Evolutionary conservation across 768 basidiomycete species (phyloP).

Genomic region (Mycena leptocephala): DNA sequence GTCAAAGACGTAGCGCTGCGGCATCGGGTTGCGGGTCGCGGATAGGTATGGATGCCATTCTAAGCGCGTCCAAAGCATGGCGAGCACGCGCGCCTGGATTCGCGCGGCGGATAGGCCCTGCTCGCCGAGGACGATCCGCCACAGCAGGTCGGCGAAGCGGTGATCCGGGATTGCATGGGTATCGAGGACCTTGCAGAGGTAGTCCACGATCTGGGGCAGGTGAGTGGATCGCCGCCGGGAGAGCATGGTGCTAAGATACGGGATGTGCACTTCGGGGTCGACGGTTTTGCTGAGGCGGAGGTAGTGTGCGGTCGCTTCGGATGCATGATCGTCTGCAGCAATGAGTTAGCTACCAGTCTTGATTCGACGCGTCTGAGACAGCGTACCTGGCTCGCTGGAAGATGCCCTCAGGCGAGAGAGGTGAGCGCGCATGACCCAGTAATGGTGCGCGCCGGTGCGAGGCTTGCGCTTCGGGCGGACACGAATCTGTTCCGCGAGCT

Average conservation of each 20-base stretch:
- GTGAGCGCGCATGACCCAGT: constrained; percentile 73
- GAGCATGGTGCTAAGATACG: constrained; percentile 63
- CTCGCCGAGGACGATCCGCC: constrained; percentile 52
- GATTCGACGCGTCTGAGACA: background rate
- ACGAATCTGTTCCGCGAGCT: constrained; percentile 56
- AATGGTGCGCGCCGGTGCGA: constrained; percentile 63
- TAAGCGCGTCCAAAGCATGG: constrained; percentile 53
- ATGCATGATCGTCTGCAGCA: constrained; percentile 41
- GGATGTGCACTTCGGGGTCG: constrained; percentile 61
- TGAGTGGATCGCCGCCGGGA: constrained; percentile 43
- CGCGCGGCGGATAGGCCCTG: constrained; percentile 41
- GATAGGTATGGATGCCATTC: background rate
- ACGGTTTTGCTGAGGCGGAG: constrained; percentile 54
- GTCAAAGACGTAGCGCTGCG: constrained; percentile 7
- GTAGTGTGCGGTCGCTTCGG: constrained; percentile 60
- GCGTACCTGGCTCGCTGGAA: constrained; percentile 31
- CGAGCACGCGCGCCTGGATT: constrained; percentile 53
- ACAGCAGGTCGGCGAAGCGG: constrained; percentile 59
- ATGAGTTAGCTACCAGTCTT: background rate
- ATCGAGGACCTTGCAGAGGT: constrained; percentile 56
- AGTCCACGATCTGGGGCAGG: constrained; percentile 49
- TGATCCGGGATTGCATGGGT: constrained; percentile 50
- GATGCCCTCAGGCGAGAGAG: constrained; percentile 48
- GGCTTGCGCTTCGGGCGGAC: constrained; percentile 16
- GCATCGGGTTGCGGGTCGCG: background rate